Evolutionary conservation across 495 filamentous ascomycete species (phyloP).

Genomic region (Podospora comata): DNA sequence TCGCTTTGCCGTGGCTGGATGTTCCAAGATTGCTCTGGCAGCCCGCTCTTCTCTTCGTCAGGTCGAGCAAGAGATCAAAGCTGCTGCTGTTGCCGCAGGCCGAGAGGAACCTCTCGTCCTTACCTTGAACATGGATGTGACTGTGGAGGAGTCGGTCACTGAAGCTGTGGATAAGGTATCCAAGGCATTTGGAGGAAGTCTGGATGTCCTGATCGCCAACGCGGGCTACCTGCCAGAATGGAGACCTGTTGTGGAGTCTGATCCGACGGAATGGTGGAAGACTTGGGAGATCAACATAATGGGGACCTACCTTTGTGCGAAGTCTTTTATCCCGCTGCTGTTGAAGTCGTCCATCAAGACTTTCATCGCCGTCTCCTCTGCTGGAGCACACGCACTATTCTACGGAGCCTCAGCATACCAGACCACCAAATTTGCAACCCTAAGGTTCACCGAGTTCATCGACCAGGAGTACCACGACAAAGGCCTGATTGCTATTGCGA

Average conservation of each 20-base stretch:
- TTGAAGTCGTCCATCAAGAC: conserved; percentile 35
- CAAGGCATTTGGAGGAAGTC: conserved; percentile 32
- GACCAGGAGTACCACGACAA: conserved; percentile 40
- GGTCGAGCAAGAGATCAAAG: conserved; percentile 33
- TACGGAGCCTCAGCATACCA: conserved; percentile 39
- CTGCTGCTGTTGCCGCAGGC: conserved; percentile 34
- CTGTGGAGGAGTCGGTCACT: conserved; percentile 36
- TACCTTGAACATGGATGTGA: conserved; percentile 42
- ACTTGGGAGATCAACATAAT: conserved; percentile 45
- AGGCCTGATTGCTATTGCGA: conserved; percentile 39
- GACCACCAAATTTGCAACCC: conserved; percentile 38
- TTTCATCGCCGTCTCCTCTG: conserved; percentile 36
- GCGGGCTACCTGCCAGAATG: conserved; percentile 41
- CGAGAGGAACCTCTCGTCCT: conserved; percentile 40
- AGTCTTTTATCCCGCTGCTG: conserved; percentile 45
- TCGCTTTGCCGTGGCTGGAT: conserved; percentile 44
- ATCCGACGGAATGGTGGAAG: conserved; percentile 41
- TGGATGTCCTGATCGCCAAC: conserved; percentile 47
- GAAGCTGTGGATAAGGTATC: conserved; percentile 32
- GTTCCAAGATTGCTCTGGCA: conserved; percentile 41
- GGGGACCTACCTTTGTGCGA: conserved; percentile 42
- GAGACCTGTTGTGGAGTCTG: conserved; percentile 30
- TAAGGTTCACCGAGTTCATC: conserved; percentile 44
- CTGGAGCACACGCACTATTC: conserved; percentile 28
- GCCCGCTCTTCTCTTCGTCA: conserved; percentile 41